These are phyloP conservation scores for Nematocida sp. DNA, from an alignment of 371 early-diverging fungal genomes.

Conservation along the genomic window DNA sequence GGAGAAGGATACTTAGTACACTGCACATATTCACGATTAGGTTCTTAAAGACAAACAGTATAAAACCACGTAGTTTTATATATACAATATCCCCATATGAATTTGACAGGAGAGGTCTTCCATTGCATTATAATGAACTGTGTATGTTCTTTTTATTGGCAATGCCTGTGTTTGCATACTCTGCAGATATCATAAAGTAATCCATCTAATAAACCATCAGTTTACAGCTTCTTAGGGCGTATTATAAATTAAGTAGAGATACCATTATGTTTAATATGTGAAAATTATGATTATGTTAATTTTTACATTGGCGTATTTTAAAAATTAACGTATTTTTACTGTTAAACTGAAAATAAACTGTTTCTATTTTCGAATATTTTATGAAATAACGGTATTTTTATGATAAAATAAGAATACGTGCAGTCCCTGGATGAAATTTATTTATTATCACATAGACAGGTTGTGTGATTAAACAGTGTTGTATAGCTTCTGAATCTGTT, in stretches of 20 bases:
- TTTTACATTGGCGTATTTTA: too few relatives aligned
- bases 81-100: background rate
- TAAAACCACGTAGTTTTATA: constrained; percentile 1
- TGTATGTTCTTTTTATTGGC: constrained; percentile 11
- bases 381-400: too few relatives aligned
- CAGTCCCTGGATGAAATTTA: too few relatives aligned
- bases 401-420: too few relatives aligned
- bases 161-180: constrained; percentile 32
- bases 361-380: too few relatives aligned
- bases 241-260: too few relatives aligned
- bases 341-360: too few relatives aligned
- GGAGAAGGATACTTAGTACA: constrained; percentile 7
- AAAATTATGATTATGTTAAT: too few relatives aligned
- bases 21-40: background rate
- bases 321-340: too few relatives aligned
- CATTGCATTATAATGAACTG: constrained; percentile 12
- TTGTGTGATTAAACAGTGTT: background rate
- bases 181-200: constrained; percentile 8
- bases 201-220: background rate
- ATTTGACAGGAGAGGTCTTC: constrained; percentile 23
- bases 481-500: constrained; percentile 63
- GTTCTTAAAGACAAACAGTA: constrained; percentile 19
- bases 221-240: background rate
- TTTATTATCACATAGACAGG: too few relatives aligned
- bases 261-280: too few relatives aligned